Percentiles rank a stretch among this genome's conserved stretches.
These are phyloP conservation scores for Zygnema circumcarinatum DNA, from an alignment of 139 green algal species.

Conservation along the genomic window DNA sequence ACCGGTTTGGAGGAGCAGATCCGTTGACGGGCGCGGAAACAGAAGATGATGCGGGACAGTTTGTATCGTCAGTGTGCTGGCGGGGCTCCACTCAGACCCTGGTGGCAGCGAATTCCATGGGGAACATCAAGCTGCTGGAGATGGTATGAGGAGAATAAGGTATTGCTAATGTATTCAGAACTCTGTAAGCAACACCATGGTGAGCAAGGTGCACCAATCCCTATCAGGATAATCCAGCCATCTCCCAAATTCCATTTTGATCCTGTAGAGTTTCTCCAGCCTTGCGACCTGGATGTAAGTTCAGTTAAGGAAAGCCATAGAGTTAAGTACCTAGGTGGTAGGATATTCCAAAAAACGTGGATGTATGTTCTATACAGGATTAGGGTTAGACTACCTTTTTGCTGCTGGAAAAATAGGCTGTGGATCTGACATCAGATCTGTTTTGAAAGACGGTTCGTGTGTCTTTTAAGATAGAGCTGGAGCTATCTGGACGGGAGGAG, in stretches of 20 bases:
- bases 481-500: background rate
- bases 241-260: background rate
- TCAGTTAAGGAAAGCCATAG: background rate
- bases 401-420: background rate
- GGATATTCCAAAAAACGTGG: background rate
- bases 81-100: conserved; percentile 61
- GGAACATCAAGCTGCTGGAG: conserved; percentile 66
- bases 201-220: too few species aligned
- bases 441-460: background rate
- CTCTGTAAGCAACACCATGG: background rate
- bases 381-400: background rate
- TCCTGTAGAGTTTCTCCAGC: background rate
- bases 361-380: background rate
- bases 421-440: background rate
- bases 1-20: conserved; percentile 41
- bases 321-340: background rate
- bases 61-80: conserved; percentile 76
- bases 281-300: background rate
- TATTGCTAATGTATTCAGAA: background rate
- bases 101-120: conserved; percentile 72
- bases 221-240: too few species aligned
- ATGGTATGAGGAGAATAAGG: conserved; percentile 32
- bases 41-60: conserved; percentile 60
- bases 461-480: background rate
- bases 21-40: conserved; percentile 47